phyloP scores from a whole-genome alignment of 1,139 yeast species.

The Kodamaea anthophila region DNA sequence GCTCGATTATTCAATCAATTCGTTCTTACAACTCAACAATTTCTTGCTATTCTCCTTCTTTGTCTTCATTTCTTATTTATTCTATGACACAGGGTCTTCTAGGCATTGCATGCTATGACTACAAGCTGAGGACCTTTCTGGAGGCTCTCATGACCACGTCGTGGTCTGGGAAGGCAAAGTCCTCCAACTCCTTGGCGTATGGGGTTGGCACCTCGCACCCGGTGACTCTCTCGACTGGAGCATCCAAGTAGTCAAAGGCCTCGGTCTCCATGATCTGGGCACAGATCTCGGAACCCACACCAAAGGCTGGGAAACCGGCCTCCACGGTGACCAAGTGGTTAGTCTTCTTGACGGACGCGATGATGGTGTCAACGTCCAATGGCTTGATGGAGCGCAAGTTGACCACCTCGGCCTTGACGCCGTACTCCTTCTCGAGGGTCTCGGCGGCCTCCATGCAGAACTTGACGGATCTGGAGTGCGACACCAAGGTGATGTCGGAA shows the following conservation, averaged over 20 bases:
- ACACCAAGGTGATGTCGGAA: slow-evolving; percentile 79
- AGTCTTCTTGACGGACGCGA: slow-evolving; percentile 91
- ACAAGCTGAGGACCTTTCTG: slow-evolving; percentile 79
- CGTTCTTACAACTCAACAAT: neutral
- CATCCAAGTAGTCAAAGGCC: slow-evolving; percentile 96
- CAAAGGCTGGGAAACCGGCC: slow-evolving; percentile 96
- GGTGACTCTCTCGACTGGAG: slow-evolving; percentile 97
- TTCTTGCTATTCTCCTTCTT: neutral
- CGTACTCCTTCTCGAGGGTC: slow-evolving; percentile 71
- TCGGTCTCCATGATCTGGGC: slow-evolving; percentile 98
- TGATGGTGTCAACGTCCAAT: slow-evolving; percentile 79
- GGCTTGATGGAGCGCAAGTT: slow-evolving; percentile 98
- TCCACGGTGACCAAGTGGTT: slow-evolving; percentile 94
- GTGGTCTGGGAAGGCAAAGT: slow-evolving; percentile 97
- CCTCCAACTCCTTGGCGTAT: slow-evolving; percentile 93
- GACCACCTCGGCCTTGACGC: slow-evolving; percentile 87
- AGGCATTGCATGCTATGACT: too few relatives aligned
- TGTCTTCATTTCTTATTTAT: too few relatives aligned
- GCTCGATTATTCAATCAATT: too few relatives aligned
- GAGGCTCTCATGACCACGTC: slow-evolving; percentile 87
- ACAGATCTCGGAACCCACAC: slow-evolving; percentile 97
- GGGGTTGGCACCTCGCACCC: slow-evolving; percentile 99
- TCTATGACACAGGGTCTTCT: too few relatives aligned
- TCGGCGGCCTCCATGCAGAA: slow-evolving; percentile 89
- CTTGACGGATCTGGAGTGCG: slow-evolving; percentile 88